phyloP scores from a whole-genome alignment of 140 eudicot species.

The Stevia rebaudiana region DNA sequence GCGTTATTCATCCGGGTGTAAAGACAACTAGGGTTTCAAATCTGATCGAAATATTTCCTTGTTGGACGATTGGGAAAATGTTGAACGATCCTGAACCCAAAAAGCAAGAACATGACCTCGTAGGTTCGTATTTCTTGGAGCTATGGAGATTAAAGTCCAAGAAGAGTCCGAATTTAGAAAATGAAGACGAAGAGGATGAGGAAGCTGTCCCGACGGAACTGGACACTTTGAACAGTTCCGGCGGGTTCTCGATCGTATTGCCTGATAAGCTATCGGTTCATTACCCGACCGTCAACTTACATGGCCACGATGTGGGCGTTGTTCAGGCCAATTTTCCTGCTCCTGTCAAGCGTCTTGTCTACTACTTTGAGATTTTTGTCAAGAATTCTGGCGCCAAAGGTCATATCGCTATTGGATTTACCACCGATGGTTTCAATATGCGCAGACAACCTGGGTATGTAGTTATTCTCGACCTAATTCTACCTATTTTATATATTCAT shows the following conservation, averaged over 20 bases:
- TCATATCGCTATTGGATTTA: slow-evolving; percentile 71
- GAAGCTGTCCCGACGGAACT: slow-evolving; percentile 57
- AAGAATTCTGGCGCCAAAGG: slow-evolving; percentile 85
- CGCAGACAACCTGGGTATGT: slow-evolving; percentile 90
- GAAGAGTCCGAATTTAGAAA: slow-evolving; percentile 10
- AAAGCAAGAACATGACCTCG: slow-evolving; percentile 29
- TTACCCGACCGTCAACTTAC: slow-evolving; percentile 56
- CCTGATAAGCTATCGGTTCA: slow-evolving; percentile 72
- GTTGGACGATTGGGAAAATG: slow-evolving; percentile 4
- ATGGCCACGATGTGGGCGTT: slow-evolving; percentile 93
- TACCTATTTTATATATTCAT: too few species aligned
- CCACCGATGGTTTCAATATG: slow-evolving; percentile 58
- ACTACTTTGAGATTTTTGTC: slow-evolving; percentile 76
- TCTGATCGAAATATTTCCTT: background rate
- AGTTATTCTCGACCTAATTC: too few species aligned
- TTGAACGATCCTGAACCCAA: slow-evolving; percentile 18
- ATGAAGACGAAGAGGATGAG: slow-evolving; percentile 28
- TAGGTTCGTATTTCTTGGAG: slow-evolving; percentile 40
- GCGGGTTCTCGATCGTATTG: slow-evolving; percentile 67
- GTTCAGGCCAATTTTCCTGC: slow-evolving; percentile 81
- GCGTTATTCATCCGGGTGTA: background rate
- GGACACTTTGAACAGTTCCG: slow-evolving; percentile 72
- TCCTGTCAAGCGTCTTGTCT: slow-evolving; percentile 63
- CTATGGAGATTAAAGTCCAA: slow-evolving; percentile 46
- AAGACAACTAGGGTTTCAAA: slow-evolving; percentile 5